A percentile compares a stretch with the other conserved stretches of the same genome.
Conservation (phyloP, 805 yeast species). For the Millerozyma miso region DNA sequence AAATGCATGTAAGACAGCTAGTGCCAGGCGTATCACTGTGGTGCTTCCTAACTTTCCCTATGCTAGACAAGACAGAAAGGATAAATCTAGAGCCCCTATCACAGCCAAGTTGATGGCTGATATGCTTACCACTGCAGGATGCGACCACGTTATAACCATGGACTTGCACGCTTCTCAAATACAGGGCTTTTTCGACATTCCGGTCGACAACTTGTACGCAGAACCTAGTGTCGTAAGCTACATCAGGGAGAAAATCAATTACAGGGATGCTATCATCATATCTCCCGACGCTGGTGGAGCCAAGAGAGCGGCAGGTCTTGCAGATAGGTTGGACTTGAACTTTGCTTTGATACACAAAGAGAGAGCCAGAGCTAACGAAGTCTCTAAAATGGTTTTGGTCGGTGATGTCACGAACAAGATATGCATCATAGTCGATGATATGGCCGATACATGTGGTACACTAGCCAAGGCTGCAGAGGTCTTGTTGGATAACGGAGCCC, state of each 20-base stretch:
- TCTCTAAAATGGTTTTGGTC: conserved; percentile 89
- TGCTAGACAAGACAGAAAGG: conserved; percentile 96
- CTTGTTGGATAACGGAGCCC: conserved; percentile 74
- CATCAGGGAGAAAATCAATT: conserved; percentile 59
- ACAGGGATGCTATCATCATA: conserved; percentile 67
- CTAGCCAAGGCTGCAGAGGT: conserved; percentile 92
- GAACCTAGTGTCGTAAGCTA: conserved; percentile 87
- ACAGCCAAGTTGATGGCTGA: conserved; percentile 94
- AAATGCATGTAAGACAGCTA: conserved; percentile 93
- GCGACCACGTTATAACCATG: conserved; percentile 93
- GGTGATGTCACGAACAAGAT: conserved; percentile 86
- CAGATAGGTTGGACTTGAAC: conserved; percentile 85
- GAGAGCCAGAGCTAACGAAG: conserved; percentile 92
- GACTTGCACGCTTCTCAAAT: conserved; percentile 97
- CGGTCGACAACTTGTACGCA: conserved; percentile 93
- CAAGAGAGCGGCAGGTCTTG: conserved; percentile 90
- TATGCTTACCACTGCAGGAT: conserved; percentile 88
- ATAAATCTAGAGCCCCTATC: conserved; percentile 92
- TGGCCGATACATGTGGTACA: conserved; percentile 99
- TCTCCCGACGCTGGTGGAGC: conserved; percentile 99
- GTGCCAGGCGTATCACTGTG: conserved; percentile 90
- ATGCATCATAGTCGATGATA: conserved; percentile 89
- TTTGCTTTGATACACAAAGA: conserved; percentile 97
- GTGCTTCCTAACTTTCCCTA: conserved; percentile 95
- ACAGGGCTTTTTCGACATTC: conserved; percentile 93